phyloP scores from a whole-genome alignment of 768 basidiomycete species.

The Trametes gibbosa region DNA sequence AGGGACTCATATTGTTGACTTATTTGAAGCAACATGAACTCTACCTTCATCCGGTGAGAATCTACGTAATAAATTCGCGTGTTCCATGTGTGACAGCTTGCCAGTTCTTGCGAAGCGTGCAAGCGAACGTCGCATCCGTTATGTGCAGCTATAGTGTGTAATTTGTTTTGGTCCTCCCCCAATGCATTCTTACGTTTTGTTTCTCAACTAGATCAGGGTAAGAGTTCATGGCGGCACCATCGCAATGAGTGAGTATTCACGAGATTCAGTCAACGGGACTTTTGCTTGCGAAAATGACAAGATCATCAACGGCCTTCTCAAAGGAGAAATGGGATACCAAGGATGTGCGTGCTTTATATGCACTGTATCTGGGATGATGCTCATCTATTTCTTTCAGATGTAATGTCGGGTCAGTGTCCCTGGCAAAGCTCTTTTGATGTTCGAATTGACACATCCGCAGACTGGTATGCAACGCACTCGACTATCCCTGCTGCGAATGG shows the following conservation, averaged over 20 bases:
- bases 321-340: slow-evolving; percentile 44
- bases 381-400: slow-evolving; percentile 18
- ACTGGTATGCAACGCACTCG: slow-evolving; percentile 68
- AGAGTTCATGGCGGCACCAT: background rate
- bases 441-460: slow-evolving; percentile 43
- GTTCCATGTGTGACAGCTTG: background rate
- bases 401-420: slow-evolving; percentile 24
- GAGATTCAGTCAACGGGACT: slow-evolving; percentile 51
- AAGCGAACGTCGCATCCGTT: slow-evolving; percentile 67
- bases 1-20: background rate
- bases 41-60: slow-evolving; percentile 51
- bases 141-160: slow-evolving; percentile 73
- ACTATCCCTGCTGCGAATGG: slow-evolving; percentile 52
- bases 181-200: slow-evolving; percentile 14
- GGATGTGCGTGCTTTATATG: slow-evolving; percentile 25
- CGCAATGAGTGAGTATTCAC: slow-evolving; percentile 33
- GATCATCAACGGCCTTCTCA: slow-evolving; percentile 52
- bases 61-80: background rate
- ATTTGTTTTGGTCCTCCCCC: too few species aligned
- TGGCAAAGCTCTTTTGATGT: too few species aligned
- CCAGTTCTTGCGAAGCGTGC: slow-evolving; percentile 60
- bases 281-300: slow-evolving; percentile 75
- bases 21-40: slow-evolving; percentile 53
- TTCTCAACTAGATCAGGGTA: slow-evolving; percentile 19
- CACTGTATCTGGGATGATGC: background rate